These are phyloP conservation scores for Mycena kentingensis DNA, from an alignment of 768 basidiomycete species.

Conservation along the genomic window DNA sequence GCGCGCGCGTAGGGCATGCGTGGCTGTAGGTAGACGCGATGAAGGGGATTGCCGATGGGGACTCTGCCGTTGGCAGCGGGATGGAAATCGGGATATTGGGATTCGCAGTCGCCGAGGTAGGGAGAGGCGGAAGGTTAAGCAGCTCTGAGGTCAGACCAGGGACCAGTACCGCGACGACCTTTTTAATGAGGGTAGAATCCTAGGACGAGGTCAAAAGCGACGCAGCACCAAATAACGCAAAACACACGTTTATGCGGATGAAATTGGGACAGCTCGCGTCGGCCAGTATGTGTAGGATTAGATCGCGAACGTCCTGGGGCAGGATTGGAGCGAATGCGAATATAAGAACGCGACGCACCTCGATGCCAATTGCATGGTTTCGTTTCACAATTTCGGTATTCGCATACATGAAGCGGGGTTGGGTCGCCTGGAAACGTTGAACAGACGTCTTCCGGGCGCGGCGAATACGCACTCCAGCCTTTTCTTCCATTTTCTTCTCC, in stretches of 20 bases:
- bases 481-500: conserved; percentile 55
- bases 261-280: conserved; percentile 86
- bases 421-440: conserved; percentile 40
- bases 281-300: conserved; percentile 78
- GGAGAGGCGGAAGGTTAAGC: conserved; percentile 71
- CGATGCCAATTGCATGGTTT: conserved; percentile 76
- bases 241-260: conserved; percentile 78
- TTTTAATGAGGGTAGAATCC: conserved; percentile 75
- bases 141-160: conserved; percentile 82
- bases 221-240: neutral
- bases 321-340: neutral
- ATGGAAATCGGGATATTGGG: conserved; percentile 57
- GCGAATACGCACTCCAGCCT: conserved; percentile 54
- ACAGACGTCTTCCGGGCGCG: neutral
- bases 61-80: conserved; percentile 34
- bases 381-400: conserved; percentile 74
- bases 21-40: conserved; percentile 84
- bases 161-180: conserved; percentile 77
- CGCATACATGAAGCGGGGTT: conserved; percentile 80
- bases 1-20: conserved; percentile 90
- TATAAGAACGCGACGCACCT: conserved; percentile 50
- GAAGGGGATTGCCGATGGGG: conserved; percentile 55
- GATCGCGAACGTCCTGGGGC: conserved; percentile 81
- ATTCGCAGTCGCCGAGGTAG: conserved; percentile 65
- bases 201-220: conserved; percentile 32